Conservation (phyloP, 2,329 filamentous ascomycete genomes). For the Raffaelea arxii region DNA sequence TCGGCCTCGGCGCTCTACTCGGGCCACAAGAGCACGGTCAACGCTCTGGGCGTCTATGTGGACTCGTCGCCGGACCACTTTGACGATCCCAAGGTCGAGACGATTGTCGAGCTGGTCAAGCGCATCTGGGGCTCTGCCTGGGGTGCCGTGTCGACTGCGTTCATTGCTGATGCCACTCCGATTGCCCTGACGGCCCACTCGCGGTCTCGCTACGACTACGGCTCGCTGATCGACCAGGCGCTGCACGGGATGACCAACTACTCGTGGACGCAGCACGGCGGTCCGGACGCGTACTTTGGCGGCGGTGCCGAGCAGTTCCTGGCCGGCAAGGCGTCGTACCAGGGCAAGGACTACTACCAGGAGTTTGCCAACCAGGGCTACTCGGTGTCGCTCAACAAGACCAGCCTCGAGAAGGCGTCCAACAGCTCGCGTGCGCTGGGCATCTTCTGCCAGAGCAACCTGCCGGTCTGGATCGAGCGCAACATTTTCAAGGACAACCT, state of each 20-base stretch:
- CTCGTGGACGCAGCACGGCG: conserved; percentile 65
- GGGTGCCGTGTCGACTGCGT: conserved; percentile 70
- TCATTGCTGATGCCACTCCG: conserved; percentile 72
- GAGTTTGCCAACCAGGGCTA: conserved; percentile 66
- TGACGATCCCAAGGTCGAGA: conserved; percentile 82
- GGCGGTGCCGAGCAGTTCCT: conserved; percentile 77
- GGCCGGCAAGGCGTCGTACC: conserved; percentile 52
- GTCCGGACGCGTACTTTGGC: conserved; percentile 74
- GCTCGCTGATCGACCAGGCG: conserved; percentile 63
- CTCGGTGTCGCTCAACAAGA: conserved; percentile 64
- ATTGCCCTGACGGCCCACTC: conserved; percentile 67
- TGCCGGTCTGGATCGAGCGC: conserved; percentile 80
- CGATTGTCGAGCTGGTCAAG: conserved; percentile 67
- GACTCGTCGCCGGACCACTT: conserved; percentile 65
- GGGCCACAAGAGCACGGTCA: conserved; percentile 76
- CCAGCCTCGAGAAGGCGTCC: conserved; percentile 48
- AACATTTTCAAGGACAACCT: conserved; percentile 71
- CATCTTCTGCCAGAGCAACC: conserved; percentile 64
- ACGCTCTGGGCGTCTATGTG: conserved; percentile 69
- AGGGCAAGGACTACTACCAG: conserved; percentile 69
- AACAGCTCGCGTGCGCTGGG: conserved; percentile 59
- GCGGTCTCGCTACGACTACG: conserved; percentile 58
- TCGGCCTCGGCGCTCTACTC: conserved; percentile 73
- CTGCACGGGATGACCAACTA: conserved; percentile 71
- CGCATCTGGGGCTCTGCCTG: conserved; percentile 53